A percentile compares a stretch with the other conserved stretches of the same genome.
These are phyloP conservation scores for Closterium sp. DNA, from an alignment of 139 green algal species.

Conservation along the genomic window DNA sequence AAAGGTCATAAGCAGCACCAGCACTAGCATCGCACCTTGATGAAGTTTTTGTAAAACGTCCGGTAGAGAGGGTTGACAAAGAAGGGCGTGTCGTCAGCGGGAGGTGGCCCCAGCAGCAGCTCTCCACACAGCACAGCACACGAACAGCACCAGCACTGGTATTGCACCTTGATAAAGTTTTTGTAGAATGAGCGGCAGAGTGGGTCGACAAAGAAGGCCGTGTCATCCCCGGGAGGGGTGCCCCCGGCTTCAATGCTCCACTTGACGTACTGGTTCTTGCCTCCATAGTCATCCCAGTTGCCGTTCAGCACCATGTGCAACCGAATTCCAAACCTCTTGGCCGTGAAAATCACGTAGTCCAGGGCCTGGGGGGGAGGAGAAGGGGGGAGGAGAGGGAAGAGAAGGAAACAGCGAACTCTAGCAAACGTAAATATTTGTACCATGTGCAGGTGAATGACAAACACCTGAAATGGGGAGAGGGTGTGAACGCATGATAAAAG, in stretches of 20 bases:
- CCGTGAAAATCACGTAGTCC: slow-evolving; percentile 21
- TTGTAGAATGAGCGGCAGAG: neutral
- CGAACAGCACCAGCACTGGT: too few species aligned
- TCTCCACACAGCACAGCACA: too few species aligned
- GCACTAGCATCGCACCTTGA: too few species aligned
- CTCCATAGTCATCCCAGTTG: slow-evolving; percentile 46
- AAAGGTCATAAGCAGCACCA: too few species aligned
- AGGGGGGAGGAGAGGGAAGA: too few species aligned
- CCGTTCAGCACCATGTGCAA: slow-evolving; percentile 42
- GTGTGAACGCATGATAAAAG: too few species aligned
- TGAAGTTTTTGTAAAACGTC: neutral
- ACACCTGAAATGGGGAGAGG: too few species aligned
- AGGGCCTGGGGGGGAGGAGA: neutral
- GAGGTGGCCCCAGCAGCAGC: too few species aligned
- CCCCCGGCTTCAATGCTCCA: slow-evolving; percentile 3
- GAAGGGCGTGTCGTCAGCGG: too few species aligned
- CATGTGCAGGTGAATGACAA: too few species aligned
- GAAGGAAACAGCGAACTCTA: too few species aligned
- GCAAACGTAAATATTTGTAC: too few species aligned
- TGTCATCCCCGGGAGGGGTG: neutral
- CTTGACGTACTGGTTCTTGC: slow-evolving; percentile 50
- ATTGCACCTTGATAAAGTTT: neutral
- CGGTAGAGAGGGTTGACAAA: neutral
- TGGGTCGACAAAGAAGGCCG: neutral
- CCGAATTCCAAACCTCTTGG: slow-evolving; percentile 19